These are phyloP conservation scores for Salix exigua DNA, from an alignment of 345 rosid genomes.

Conservation along the genomic window DNA sequence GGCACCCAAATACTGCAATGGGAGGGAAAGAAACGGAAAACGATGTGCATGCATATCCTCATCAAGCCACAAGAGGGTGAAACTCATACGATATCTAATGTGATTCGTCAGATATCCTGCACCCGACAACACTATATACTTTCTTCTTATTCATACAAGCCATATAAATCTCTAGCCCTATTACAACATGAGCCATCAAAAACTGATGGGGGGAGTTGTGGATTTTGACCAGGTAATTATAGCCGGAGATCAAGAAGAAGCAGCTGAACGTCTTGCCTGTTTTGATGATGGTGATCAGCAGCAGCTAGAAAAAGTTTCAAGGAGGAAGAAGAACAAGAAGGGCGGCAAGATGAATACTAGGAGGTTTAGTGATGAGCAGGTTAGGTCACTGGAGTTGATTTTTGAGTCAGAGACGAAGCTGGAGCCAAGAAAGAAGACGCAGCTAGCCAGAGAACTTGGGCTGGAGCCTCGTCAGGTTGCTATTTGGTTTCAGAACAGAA, in stretches of 20 bases:
- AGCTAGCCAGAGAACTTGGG: constrained; percentile 64
- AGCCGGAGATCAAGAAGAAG: constrained; percentile 3
- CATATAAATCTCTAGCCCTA: not conserved
- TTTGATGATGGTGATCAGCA: too few relatives aligned
- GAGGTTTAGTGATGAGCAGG: constrained; percentile 71
- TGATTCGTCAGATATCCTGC: constrained; percentile 13
- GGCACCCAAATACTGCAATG: not conserved
- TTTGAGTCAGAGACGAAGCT: constrained; percentile 73
- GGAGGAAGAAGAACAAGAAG: constrained; percentile 44
- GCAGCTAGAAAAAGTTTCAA: constrained; percentile 18
- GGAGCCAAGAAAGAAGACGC: constrained; percentile 63
- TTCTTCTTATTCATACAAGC: constrained; percentile 18
- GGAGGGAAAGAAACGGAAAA: constrained; percentile 12
- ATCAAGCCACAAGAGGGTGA: constrained; percentile 29
- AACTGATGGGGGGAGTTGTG: constrained; percentile 9
- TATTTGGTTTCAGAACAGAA: constrained; percentile 84
- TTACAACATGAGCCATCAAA: not conserved
- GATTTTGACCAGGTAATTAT: not conserved
- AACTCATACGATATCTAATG: constrained; percentile 26
- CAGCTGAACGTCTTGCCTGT: constrained; percentile 5
- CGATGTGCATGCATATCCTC: constrained; percentile 8
- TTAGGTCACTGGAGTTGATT: constrained; percentile 58
- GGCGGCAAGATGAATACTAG: constrained; percentile 10
- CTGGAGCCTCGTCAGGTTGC: constrained; percentile 84
- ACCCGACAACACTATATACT: constrained; percentile 6